phyloP scores from a whole-genome alignment of 305 asterid species.

The Stenogyne calaminthoides region DNA sequence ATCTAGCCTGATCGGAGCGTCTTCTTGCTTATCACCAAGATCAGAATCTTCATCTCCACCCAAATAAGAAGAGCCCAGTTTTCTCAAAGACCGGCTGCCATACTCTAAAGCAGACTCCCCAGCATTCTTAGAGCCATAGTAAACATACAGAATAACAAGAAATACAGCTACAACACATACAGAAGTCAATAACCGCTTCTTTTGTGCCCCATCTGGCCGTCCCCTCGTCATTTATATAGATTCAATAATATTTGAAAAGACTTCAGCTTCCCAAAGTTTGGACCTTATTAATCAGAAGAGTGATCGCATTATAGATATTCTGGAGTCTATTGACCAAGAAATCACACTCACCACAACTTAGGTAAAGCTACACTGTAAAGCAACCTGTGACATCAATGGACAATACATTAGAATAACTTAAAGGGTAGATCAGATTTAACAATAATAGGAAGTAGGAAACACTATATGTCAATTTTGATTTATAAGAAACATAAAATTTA shows the following conservation, averaged over 20 bases:
- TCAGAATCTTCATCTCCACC: constrained; percentile 88
- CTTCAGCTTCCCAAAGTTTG: constrained; percentile 35
- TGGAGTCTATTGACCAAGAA: constrained; percentile 22
- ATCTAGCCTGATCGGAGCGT: constrained; percentile 56
- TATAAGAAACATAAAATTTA: neutral
- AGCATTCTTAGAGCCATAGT: constrained; percentile 65
- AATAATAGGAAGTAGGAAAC: neutral
- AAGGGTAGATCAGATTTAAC: neutral
- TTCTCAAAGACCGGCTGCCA: constrained; percentile 84
- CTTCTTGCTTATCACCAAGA: constrained; percentile 72
- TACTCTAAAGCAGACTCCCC: constrained; percentile 88
- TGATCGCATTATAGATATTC: constrained; percentile 31
- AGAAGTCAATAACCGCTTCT: constrained; percentile 68
- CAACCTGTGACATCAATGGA: constrained; percentile 35
- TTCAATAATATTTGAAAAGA: constrained; percentile 27
- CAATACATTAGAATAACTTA: constrained; percentile 23
- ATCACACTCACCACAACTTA: constrained; percentile 12
- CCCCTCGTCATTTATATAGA: constrained; percentile 71
- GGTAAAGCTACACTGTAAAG: constrained; percentile 15
- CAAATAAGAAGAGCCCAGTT: constrained; percentile 78
- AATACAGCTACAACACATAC: constrained; percentile 57
- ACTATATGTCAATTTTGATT: neutral
- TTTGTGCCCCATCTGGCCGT: constrained; percentile 77
- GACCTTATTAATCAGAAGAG: constrained; percentile 33
- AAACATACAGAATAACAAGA: constrained; percentile 66